A percentile compares a stretch with the other conserved stretches of the same genome.
phyloP scores from a whole-genome alignment of 345 rosid species.

The Hypericum perforatum region DNA sequence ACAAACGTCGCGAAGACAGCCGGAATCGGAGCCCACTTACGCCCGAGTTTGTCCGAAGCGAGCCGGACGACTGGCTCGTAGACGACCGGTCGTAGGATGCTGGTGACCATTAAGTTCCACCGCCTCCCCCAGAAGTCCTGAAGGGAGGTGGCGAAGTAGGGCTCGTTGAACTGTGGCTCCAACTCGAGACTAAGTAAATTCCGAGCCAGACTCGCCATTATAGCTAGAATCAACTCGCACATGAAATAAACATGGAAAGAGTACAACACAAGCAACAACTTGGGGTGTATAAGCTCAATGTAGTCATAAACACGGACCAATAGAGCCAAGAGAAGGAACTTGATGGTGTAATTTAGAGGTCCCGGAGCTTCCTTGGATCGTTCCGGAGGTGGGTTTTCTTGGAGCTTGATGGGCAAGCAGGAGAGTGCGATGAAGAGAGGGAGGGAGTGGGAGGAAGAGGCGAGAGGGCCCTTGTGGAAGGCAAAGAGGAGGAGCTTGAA shows the following conservation, averaged over 20 bases:
- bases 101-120: constrained; percentile 28
- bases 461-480: constrained; percentile 25
- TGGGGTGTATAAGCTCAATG: constrained; percentile 24
- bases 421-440: constrained; percentile 35
- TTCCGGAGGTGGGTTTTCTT: constrained; percentile 11
- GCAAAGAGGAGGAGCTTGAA: constrained; percentile 31
- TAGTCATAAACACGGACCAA: constrained; percentile 18
- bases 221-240: constrained; percentile 36
- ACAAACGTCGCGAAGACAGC: constrained; percentile 21
- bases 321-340: constrained; percentile 22
- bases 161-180: constrained; percentile 49
- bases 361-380: constrained; percentile 10
- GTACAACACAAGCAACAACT: constrained; percentile 22
- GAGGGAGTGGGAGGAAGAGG: constrained; percentile 21
- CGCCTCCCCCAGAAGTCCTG: constrained; percentile 33
- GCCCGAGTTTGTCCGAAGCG: constrained; percentile 5
- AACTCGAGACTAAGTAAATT: constrained; percentile 23
- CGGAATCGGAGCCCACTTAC: constrained; percentile 19
- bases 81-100: constrained; percentile 23
- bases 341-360: constrained; percentile 23
- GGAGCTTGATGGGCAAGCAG: constrained; percentile 53
- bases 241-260: constrained; percentile 30
- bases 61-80: constrained; percentile 14
- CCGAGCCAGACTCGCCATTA: constrained; percentile 28
- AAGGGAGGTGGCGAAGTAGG: constrained; percentile 32